Evolutionary conservation across 768 basidiomycete species (phyloP).

Genomic region (Lentinus brumalis): DNA sequence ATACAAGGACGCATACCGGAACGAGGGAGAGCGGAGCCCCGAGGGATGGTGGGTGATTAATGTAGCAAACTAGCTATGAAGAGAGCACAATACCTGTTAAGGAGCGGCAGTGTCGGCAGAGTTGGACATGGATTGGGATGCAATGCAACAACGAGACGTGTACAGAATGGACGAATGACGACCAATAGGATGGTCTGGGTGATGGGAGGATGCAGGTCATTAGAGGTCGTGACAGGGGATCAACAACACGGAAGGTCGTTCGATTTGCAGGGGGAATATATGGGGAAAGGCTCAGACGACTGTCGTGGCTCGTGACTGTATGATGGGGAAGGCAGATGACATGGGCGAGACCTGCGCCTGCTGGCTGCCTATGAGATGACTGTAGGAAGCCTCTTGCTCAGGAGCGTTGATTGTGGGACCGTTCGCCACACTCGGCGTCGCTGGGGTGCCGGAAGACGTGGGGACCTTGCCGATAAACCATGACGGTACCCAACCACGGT

Average conservation of each 20-base stretch:
- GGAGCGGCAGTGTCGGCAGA: conserved; percentile 1
- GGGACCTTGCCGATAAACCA: conserved; percentile 95
- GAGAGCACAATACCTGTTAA: conserved; percentile 10
- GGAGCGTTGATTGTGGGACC: conserved; percentile 24
- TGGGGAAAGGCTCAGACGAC: conserved; percentile 18
- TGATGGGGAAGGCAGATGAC: conserved; percentile 78
- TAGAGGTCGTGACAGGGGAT: conserved; percentile 9
- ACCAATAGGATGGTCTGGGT: conserved; percentile 2
- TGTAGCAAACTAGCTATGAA: conserved; percentile 9
- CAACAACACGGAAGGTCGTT: not conserved
- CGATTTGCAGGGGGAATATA: not conserved
- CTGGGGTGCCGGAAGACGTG: conserved; percentile 39
- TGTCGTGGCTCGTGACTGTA: conserved; percentile 30
- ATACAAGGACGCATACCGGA: not conserved
- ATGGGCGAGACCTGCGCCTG: conserved; percentile 69
- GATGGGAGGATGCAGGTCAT: conserved; percentile 11
- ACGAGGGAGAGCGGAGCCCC: not conserved
- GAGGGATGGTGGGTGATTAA: not conserved
- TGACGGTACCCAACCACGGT: conserved; percentile 97
- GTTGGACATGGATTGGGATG: not conserved
- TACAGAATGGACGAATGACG: not conserved
- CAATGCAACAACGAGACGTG: not conserved
- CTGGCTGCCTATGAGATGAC: conserved; percentile 41
- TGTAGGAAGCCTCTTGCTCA: conserved; percentile 24
- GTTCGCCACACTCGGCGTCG: conserved; percentile 46